phyloP scores from a whole-genome alignment of 768 basidiomycete genomes.

The Russula dissimulans region DNA sequence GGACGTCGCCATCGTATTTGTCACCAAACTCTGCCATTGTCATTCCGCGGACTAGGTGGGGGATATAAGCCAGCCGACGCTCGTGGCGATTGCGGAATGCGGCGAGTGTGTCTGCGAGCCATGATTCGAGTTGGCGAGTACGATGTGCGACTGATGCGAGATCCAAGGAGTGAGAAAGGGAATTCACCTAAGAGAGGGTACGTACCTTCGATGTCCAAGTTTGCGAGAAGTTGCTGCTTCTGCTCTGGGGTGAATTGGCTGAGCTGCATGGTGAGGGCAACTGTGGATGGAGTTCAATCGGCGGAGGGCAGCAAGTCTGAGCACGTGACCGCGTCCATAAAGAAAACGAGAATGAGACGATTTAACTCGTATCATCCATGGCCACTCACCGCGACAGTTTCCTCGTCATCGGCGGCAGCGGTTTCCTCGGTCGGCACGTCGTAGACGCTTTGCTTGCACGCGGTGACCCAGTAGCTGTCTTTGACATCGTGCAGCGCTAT shows the following conservation, averaged over 20 bases:
- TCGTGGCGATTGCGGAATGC: conserved; percentile 71
- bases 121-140: conserved; percentile 62
- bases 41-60: conserved; percentile 61
- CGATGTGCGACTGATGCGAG: conserved; percentile 54
- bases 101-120: conserved; percentile 63
- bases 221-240: conserved; percentile 64
- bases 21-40: conserved; percentile 70
- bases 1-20: conserved; percentile 69
- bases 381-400: conserved; percentile 47
- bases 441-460: conserved; percentile 76
- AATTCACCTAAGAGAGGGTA: not conserved
- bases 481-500: conserved; percentile 90
- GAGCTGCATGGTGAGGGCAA: too few species aligned
- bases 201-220: conserved; percentile 73
- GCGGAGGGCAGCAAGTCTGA: not conserved
- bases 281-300: too few species aligned
- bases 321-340: conserved; percentile 12
- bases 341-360: not conserved
- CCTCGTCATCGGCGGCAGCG: conserved; percentile 90
- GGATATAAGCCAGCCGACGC: conserved; percentile 62
- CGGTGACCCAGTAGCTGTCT: conserved; percentile 72
- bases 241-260: conserved; percentile 48
- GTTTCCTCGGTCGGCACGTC: conserved; percentile 86
- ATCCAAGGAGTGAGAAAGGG: not conserved
- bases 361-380: not conserved